Evolutionary conservation across 306 rosid species (phyloP), one percentile per base, ranked within the genome.

Genomic region (Quercus cerris): DNA sequence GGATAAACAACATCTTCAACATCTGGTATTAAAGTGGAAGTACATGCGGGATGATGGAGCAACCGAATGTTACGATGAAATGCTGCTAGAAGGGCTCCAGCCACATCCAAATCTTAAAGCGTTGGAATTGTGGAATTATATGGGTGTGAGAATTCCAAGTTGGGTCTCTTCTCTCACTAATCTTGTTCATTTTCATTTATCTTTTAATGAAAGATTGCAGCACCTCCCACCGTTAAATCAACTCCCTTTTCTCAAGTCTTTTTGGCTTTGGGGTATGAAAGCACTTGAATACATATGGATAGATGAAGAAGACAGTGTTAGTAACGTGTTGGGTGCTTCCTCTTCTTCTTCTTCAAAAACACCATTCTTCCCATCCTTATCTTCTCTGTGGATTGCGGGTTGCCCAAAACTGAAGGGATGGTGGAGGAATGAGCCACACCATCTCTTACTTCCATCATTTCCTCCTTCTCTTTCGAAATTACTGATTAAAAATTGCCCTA

Each of bases 331-430:
- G 8, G n/a, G 49, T 41, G 2, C 2, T 41, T 41, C 49, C 11
- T 41, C 49, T 41, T 41, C 49, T 31, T 4, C 33, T 31, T 41
- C 49, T 41, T 41, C 49, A 18, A 31, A 0, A 52, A 8, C 31
- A 9, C 6, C 20, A 1, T 13, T 84, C 55, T 78, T 51, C 67
- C 58, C 54, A 44, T 58, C 74, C 13, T 33, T 81, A 23, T 4
- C 55, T 78, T 54, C 55, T 5, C 79, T 3, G n/a, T 3, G 20
- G 56, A 17, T 4, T 81, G 3, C 0, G 0, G 11, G 23, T 23
- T 85, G 88, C 23, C 73, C 78, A 2, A 27, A 41, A 0, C 81
- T 85, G 1, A 3, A 5, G 7, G 49, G 74, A 64, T 85, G 85
- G 85, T 78, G 83, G 83, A 3, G 56, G 61, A 25, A 25, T 31